Percentiles rank a stretch among this genome's conserved stretches.
phyloP scores from a whole-genome alignment of 371 early-diverging fungal species.

The Funneliformis caledonium region DNA sequence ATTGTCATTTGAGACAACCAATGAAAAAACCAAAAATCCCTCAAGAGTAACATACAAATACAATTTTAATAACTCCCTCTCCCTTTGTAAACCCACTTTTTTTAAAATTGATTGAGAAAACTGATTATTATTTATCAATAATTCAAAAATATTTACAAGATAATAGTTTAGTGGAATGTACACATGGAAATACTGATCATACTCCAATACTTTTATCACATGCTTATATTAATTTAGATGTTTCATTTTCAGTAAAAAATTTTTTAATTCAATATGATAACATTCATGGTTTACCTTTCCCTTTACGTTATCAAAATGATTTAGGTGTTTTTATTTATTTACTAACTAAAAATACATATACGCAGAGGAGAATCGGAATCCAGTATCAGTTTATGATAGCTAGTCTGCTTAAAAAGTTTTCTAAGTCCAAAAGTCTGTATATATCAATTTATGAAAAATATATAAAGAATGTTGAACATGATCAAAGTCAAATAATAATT shows the following conservation, averaged over 20 bases:
- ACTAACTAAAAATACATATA: background rate
- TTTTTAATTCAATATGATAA: background rate
- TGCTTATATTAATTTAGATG: background rate
- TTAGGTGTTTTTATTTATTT: background rate
- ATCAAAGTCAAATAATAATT: background rate
- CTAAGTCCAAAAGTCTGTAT: too few relatives aligned
- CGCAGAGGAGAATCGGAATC: too few relatives aligned
- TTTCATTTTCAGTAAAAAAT: background rate
- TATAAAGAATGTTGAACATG: background rate
- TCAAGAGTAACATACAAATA: background rate
- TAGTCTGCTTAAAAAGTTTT: too few relatives aligned
- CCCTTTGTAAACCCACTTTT: background rate
- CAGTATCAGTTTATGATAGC: too few relatives aligned
- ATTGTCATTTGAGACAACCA: background rate
- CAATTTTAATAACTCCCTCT: background rate
- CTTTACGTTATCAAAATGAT: slow-evolving; percentile 10
- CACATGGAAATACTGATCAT: background rate
- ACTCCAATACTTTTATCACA: background rate
- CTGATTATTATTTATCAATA: background rate
- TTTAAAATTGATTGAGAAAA: background rate
- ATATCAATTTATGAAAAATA: background rate
- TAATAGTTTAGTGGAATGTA: background rate
- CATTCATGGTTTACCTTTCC: slow-evolving; percentile 1
- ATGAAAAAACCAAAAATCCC: background rate
- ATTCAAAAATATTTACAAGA: background rate